Conservation (phyloP, 768 basidiomycete species). For the Suillus ampliporus region DNA sequence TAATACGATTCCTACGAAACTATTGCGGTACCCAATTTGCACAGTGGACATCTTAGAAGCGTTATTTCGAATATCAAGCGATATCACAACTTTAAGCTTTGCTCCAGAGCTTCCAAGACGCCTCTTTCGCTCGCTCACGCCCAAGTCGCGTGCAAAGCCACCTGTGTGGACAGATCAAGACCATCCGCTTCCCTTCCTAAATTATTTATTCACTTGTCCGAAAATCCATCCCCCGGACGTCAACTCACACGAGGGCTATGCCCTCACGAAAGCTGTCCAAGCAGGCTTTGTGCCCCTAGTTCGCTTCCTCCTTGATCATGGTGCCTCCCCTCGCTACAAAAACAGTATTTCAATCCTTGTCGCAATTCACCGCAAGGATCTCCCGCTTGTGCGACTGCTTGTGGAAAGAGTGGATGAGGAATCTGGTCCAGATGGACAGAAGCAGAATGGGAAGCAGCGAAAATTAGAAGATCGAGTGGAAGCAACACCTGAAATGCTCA, state of each 20-base stretch:
- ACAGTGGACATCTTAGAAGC: conserved; percentile 47
- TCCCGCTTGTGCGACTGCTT: conserved; percentile 74
- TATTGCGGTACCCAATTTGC: conserved; percentile 51
- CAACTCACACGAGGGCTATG: conserved; percentile 82
- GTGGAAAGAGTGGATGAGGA: conserved; percentile 57
- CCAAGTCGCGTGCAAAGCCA: conserved; percentile 24
- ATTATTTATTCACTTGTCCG: conserved; percentile 54
- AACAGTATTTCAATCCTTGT: conserved; percentile 69
- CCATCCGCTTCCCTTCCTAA: conserved; percentile 68
- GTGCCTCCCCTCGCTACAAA: conserved; percentile 72
- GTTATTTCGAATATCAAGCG: conserved; percentile 43
- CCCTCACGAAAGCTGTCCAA: conserved; percentile 78
- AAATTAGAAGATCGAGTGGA: conserved; percentile 64
- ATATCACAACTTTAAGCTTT: conserved; percentile 2
- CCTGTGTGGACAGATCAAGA: conserved; percentile 53
- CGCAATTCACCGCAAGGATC: conserved; percentile 74
- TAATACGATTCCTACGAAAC: conserved; percentile 45
- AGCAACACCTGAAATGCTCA: conserved; percentile 64
- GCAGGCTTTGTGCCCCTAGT: conserved; percentile 68
- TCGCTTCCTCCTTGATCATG: conserved; percentile 68
- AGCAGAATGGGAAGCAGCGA: conserved; percentile 48
- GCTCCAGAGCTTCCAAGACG: conserved; percentile 64
- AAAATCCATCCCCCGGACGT: conserved; percentile 49
- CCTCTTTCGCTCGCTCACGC: conserved; percentile 61
- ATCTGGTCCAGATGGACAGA: conserved; percentile 8